phyloP scores from a whole-genome alignment of 352 stramenopile species.

The Elongisporangium anandrum region DNA sequence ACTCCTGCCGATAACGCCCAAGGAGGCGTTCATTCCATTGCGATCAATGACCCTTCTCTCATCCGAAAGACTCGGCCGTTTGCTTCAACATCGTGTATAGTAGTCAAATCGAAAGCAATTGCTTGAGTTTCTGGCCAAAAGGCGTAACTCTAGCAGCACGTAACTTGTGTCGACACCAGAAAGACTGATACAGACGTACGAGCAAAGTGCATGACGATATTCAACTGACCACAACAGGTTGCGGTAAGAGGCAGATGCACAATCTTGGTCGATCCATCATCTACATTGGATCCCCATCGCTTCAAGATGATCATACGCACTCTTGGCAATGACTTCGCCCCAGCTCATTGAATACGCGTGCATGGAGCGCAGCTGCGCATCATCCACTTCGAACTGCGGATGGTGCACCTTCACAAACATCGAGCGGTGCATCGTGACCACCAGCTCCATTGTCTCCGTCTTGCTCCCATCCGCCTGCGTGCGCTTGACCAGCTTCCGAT shows the following conservation, averaged over 20 bases:
- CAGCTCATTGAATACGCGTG: not conserved
- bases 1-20: too few relatives aligned
- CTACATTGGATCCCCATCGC: not conserved
- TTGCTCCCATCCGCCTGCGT: not conserved
- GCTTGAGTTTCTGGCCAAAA: too few relatives aligned
- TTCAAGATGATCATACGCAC: not conserved
- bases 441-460: constrained; percentile 2
- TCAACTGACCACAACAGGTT: too few relatives aligned
- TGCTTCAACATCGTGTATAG: too few relatives aligned
- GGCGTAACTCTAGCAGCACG: too few relatives aligned
- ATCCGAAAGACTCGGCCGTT: too few relatives aligned
- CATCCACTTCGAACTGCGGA: constrained; percentile 13
- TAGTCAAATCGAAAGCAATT: not conserved
- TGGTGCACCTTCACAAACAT: constrained; percentile 27
- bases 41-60: too few relatives aligned
- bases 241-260: too few relatives aligned
- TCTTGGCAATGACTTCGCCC: not conserved
- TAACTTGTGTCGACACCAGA: too few relatives aligned
- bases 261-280: not conserved
- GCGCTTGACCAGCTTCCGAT: not conserved
- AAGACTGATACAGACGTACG: too few relatives aligned
- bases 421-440: constrained; percentile 25
- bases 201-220: too few relatives aligned
- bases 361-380: not conserved
- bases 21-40: too few relatives aligned